Base-by-base conservation (phyloP, 2,329 filamentous ascomycete species). In the Aspergillus niger region DNA sequence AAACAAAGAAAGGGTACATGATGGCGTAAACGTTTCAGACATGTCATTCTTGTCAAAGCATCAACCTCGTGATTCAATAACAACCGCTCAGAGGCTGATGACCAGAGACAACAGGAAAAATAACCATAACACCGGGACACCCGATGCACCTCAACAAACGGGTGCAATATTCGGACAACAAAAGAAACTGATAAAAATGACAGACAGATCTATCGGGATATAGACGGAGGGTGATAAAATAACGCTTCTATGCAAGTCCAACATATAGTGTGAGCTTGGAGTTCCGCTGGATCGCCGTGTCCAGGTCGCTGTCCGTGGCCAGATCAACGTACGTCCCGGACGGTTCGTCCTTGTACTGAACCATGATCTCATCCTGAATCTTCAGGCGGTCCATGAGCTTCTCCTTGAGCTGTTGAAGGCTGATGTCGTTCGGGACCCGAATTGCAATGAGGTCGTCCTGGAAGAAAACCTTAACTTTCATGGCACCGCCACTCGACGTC, bases 381-480 rank as follows among this genome's bases (percentile, higher is more conserved):
- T 92, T 92, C 65, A 96, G 84, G 48, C 95, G 86, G 68, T 97
- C 92, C 53, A 87, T 85, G 61, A 98, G 87, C 77, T 95, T 96
- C 66, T 92, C 89, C 68, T 89, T 89, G 8, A 99, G 83, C 63
- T 92, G 89, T 56, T 85, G 82, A 75, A 89, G 95, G 57, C 85
- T 85, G 69, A 96, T 92, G 57, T 96, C 90, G 1, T 85, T 85
- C 0, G 94, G 90, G 58, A 98, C 91, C 36, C 93, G 89, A 70
- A 99, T 92, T 48, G 95, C 91, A 67, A 97, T 94, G 59, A 96
- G 86, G 67, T 97, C 94, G 62, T 93, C 90, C 66, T 94, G 91
- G 80, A 92, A 97, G 80, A 91, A 95, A 57, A 97, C 89, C 79
- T 98, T 98, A 74, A 98, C 91, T 77, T 97, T 98, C 81, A 97